A percentile compares a stretch with the other conserved stretches of the same genome.
phyloP scores from a whole-genome alignment of 23 red algal species.

The Gracilaria caudata region DNA sequence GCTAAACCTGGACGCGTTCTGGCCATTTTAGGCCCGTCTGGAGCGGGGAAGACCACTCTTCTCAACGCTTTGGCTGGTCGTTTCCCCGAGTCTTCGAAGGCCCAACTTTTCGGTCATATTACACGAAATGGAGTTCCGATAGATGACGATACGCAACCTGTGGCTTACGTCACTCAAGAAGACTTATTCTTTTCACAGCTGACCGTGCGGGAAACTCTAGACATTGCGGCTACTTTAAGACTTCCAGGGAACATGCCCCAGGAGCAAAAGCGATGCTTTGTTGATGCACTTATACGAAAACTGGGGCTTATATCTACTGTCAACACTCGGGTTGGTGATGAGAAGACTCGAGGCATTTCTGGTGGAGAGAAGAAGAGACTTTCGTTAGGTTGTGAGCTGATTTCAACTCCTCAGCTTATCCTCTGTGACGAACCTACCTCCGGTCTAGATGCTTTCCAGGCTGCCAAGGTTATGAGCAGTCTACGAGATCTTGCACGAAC shows the following conservation, averaged over 20 bases:
- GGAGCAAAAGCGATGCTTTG: slow-evolving; percentile 53
- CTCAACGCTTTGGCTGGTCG: slow-evolving; percentile 88
- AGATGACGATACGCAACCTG: slow-evolving; percentile 24
- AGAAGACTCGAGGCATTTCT: slow-evolving; percentile 82
- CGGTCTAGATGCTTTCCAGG: slow-evolving; percentile 95
- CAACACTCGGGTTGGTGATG: slow-evolving; percentile 82
- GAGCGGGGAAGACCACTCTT: slow-evolving; percentile 91
- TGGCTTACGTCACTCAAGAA: slow-evolving; percentile 90
- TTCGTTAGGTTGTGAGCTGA: slow-evolving; percentile 84
- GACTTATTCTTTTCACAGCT: slow-evolving; percentile 93
- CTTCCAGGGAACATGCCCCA: slow-evolving; percentile 48
- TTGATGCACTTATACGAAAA: slow-evolving; percentile 71
- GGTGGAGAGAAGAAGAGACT: slow-evolving; percentile 95
- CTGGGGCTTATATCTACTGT: slow-evolving; percentile 73
- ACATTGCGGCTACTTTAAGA: slow-evolving; percentile 72
- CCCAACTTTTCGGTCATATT: slow-evolving; percentile 42
- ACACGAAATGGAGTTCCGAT: slow-evolving; percentile 59
- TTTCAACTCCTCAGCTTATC: slow-evolving; percentile 80
- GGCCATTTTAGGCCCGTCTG: slow-evolving; percentile 90
- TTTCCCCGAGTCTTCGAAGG: slow-evolving; percentile 33
- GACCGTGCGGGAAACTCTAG: slow-evolving; percentile 91
- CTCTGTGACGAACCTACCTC: slow-evolving; percentile 88
- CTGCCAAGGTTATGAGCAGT: slow-evolving; percentile 83
- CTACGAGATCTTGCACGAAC: slow-evolving; percentile 77
- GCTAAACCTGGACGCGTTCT: slow-evolving; percentile 79